Percentiles rank a stretch among this genome's conserved stretches.
Conservation (phyloP, 768 basidiomycete species). For the Lentinula sp. region DNA sequence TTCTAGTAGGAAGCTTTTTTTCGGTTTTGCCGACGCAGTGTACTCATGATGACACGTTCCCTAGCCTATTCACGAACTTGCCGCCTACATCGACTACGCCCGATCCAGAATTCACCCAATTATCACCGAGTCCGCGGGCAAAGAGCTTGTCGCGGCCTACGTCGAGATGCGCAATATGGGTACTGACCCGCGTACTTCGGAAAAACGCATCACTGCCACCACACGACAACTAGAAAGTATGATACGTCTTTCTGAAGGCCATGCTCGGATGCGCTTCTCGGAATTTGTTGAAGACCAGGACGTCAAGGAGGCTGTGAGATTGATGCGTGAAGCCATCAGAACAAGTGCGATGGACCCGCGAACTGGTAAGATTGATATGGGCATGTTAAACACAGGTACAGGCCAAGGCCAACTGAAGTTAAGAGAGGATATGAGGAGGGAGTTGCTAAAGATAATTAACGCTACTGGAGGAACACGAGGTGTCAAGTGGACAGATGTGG, state of each 20-base stretch:
- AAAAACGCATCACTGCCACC: constrained; percentile 96
- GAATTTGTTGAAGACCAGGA: constrained; percentile 81
- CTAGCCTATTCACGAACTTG: constrained; percentile 85
- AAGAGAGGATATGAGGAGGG: constrained; percentile 86
- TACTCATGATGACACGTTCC: not conserved
- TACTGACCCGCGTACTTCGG: constrained; percentile 77
- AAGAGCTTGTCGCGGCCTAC: constrained; percentile 83
- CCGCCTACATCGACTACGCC: constrained; percentile 93
- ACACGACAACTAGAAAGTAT: constrained; percentile 96
- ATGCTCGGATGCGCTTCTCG: constrained; percentile 93
- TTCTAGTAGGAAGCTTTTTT: constrained; percentile 54
- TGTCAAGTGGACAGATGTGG: constrained; percentile 78
- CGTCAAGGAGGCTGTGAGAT: constrained; percentile 85
- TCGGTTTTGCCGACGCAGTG: not conserved
- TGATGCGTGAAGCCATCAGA: constrained; percentile 95
- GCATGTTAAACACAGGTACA: constrained; percentile 90
- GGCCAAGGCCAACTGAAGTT: constrained; percentile 81
- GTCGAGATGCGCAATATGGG: constrained; percentile 93
- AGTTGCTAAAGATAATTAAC: constrained; percentile 64
- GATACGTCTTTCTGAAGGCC: constrained; percentile 94
- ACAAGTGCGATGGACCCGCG: constrained; percentile 94
- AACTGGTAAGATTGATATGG: constrained; percentile 97
- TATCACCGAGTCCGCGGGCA: constrained; percentile 79
- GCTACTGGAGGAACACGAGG: constrained; percentile 45
- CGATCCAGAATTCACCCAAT: constrained; percentile 79